Base-by-base conservation (phyloP, 2,329 filamentous ascomycete genomes). In the Ceratocystis diversiconidia region DNA sequence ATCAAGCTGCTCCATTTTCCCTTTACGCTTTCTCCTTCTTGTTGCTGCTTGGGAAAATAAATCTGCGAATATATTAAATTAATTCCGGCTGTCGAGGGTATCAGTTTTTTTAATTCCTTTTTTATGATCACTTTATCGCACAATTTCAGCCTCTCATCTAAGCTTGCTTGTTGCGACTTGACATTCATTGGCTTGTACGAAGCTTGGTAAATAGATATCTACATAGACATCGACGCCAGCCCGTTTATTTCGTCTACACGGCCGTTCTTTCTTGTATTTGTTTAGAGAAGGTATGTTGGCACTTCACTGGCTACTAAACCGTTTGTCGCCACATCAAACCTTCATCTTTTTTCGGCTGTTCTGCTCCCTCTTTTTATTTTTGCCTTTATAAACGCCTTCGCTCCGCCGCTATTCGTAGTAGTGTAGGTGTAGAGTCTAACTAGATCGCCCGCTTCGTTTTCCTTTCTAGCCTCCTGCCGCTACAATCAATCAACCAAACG, bases 101-200 rank as follows among this genome's bases (percentile, higher is more conserved):
- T 32, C 52, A 10, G 52, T 12, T 28, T 36, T 28, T 57, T 32
- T n/a, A 30, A 12, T 57, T 30, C 32, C 32, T 32, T 32, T 59
- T 59, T 59, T 25, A n/a, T 59, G 55, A 36, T n/a, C n/a, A 59
- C 25, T 36, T 59, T 36, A 59, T 59, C 55, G 55, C 48, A 52
- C 10, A 52, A 22, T 15, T 52, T 25, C 48, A 15, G 19, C 48
- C 17, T 28, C 22, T 28, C 48, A 52, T 52, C 28, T 36, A 17
- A 36, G 55, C 55, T 59, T 59, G 36, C 36, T 41, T 12, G 36
- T 41, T 41, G 55, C 55, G 55, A 59, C 55, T 59, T 59, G 55
- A 59, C 30, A 59, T 19, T 59, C 25, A 59, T 59, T 59, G 55
- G 28, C 25, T 36, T 59, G 55, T 30, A 59, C 30, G 5, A 59